These are phyloP conservation scores for Hyphopichia homilentoma DNA, from an alignment of 805 yeast genomes.

Conservation along the genomic window DNA sequence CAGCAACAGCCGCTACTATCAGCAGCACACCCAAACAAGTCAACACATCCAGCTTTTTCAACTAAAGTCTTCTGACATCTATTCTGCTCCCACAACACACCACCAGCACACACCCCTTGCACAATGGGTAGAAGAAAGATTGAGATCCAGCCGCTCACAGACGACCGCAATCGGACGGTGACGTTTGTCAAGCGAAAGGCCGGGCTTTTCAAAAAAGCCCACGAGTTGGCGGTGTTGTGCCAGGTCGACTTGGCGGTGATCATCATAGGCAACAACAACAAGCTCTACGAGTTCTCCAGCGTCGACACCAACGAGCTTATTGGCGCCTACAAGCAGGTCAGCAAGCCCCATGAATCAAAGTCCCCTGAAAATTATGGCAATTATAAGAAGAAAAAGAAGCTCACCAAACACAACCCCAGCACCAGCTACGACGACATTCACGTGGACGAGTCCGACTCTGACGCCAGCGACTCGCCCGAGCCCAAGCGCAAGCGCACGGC, in stretches of 20 bases:
- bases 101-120: too few relatives aligned
- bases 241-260: conserved; percentile 91
- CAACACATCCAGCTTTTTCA: too few relatives aligned
- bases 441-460: conserved; percentile 21
- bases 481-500: conserved; percentile 27
- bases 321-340: conserved; percentile 16
- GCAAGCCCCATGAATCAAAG: conserved; percentile 52
- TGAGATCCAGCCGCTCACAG: conserved; percentile 84
- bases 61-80: too few relatives aligned
- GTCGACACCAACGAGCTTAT: conserved; percentile 47
- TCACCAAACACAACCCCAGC: conserved; percentile 12
- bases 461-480: conserved; percentile 29
- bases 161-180: conserved; percentile 80
- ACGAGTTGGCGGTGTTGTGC: conserved; percentile 83
- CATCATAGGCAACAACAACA: conserved; percentile 77
- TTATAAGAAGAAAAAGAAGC: conserved; percentile 38
- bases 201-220: conserved; percentile 85
- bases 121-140: conserved; percentile 95
- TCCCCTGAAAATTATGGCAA: conserved; percentile 66
- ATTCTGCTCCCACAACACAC: too few relatives aligned
- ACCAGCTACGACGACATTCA: conserved; percentile 11
- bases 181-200: conserved; percentile 94
- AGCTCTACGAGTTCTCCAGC: conserved; percentile 80
- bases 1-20: too few relatives aligned
- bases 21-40: too few relatives aligned